Evolutionary conservation across 106 monocot genomes (phyloP).

Genomic region (Xerophyta viscosa): DNA sequence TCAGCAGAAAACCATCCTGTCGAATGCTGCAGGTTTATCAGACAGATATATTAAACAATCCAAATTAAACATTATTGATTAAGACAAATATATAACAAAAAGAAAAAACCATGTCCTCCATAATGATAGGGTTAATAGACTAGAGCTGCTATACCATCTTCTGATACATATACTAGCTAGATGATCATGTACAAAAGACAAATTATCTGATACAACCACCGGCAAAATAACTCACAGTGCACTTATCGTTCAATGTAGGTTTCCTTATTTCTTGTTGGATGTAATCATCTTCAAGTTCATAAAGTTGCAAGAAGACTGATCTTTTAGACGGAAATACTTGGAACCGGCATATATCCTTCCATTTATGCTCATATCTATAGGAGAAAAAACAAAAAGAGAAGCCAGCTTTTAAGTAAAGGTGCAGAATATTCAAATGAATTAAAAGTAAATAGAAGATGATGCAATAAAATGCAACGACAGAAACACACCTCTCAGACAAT

Average conservation of each 20-base stretch:
- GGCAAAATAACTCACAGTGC: conserved; percentile 39
- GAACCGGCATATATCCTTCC: conserved; percentile 76
- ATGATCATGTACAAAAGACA: not conserved
- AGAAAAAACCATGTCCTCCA: too few species aligned
- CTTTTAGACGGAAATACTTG: conserved; percentile 56
- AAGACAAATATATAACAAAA: too few species aligned
- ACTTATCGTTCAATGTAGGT: conserved; percentile 33
- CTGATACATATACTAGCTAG: too few species aligned
- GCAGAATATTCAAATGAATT: not conserved
- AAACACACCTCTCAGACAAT: not conserved
- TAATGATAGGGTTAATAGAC: not conserved
- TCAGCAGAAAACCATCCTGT: conserved; percentile 56
- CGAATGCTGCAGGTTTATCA: conserved; percentile 25
- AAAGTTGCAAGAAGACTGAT: conserved; percentile 67
- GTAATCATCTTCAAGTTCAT: conserved; percentile 81
- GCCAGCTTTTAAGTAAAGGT: too few species aligned
- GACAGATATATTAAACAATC: not conserved
- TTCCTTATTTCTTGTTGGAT: conserved; percentile 76
- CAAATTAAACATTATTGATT: too few species aligned
- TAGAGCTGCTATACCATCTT: too few species aligned
- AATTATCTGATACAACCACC: not conserved
- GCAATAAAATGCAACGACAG: not conserved
- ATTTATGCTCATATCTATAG: conserved; percentile 34
- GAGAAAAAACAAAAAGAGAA: not conserved
- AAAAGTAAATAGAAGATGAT: not conserved